Evolutionary conservation across 371 early-diverging fungal genomes (phyloP), one percentile per base, ranked within the genome.

Genomic region (Encephalitozoon hellem): DNA sequence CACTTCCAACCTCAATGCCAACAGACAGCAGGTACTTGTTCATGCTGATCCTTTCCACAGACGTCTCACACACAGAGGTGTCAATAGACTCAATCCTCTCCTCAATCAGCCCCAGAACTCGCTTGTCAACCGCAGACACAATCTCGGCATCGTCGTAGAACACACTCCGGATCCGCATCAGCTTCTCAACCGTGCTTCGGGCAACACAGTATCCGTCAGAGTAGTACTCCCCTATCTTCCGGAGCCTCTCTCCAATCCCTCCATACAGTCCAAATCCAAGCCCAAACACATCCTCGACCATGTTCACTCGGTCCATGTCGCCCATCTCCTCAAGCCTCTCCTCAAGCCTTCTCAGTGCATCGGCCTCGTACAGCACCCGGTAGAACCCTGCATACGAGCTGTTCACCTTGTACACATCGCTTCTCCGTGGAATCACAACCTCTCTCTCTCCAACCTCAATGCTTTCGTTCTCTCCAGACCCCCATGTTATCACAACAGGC

Each of bases 401-500:
- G 77, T 91, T 91, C 34, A 91, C 80, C 69, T 89, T 87, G 70
- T 87, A 87, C 52, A 84, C 84, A 0, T 78, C 42, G 21, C 38
- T 52, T n/a, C 43, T 53, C 39, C 34, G 34, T 15, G 8, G 2
- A 25, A 54, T 59, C 11, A 1, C 39, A 4, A 38, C n/a, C 66
- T 41, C 41, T 30, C 69, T 66, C 41, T 43, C n/a, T 26, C 34
- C 4, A 30, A 79, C 49, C 11, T 73, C 26, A 15, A 70, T 21
- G 15, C 51, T 65, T 30, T 74, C 23, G 28, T 32, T 15, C 91
- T 77, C 1, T 91, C 91, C 5, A 91, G 88, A 86, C 87, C 88
- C 91, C 93, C 92, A 87, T 69, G 0, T 87, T 82, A 34, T 80
- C 75, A 64, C 89, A 87, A 65, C 90, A 21, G 79, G 79, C 4